A percentile compares a stretch with the other conserved stretches of the same genome.
Evolutionary conservation across 768 basidiomycete species (phyloP).

Genomic region (Kwoniella mangroviensis): DNA sequence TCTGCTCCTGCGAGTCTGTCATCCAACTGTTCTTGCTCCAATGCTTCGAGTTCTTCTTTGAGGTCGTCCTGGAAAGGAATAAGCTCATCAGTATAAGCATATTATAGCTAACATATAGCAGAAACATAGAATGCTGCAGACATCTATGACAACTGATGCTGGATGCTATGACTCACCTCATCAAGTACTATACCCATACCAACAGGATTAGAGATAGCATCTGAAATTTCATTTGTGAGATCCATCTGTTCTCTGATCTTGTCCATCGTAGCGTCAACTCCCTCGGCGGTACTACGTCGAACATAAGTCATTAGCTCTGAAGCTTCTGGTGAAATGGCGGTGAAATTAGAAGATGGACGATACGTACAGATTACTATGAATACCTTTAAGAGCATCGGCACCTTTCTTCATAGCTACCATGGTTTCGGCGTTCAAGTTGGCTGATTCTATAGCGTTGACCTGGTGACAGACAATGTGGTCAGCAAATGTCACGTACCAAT

Average conservation of each 20-base stretch:
- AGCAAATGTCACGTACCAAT: background rate
- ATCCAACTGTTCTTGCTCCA: slow-evolving; percentile 88
- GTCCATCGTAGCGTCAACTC: slow-evolving; percentile 88
- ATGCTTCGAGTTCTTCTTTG: slow-evolving; percentile 75
- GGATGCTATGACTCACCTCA: slow-evolving; percentile 63
- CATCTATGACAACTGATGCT: too few relatives aligned
- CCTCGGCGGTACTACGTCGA: slow-evolving; percentile 72
- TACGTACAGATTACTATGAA: slow-evolving; percentile 86
- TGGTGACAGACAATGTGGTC: slow-evolving; percentile 26
- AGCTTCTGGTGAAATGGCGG: background rate
- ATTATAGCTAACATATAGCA: too few relatives aligned
- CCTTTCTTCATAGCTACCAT: slow-evolving; percentile 98
- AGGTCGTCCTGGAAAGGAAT: slow-evolving; percentile 70
- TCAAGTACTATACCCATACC: slow-evolving; percentile 67
- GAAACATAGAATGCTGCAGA: too few relatives aligned
- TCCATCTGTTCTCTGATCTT: slow-evolving; percentile 87
- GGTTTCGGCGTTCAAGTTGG: slow-evolving; percentile 96
- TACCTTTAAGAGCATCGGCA: slow-evolving; percentile 81
- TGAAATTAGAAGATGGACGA: background rate
- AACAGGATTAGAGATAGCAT: slow-evolving; percentile 77
- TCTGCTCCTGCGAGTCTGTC: slow-evolving; percentile 83
- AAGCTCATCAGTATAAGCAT: slow-evolving; percentile 17
- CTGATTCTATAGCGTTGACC: slow-evolving; percentile 94
- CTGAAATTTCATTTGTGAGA: slow-evolving; percentile 88
- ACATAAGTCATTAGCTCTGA: too few relatives aligned